These are phyloP conservation scores for Oryza rufipogon DNA, from an alignment of 176 grass and related monocot genomes.

Conservation along the genomic window DNA sequence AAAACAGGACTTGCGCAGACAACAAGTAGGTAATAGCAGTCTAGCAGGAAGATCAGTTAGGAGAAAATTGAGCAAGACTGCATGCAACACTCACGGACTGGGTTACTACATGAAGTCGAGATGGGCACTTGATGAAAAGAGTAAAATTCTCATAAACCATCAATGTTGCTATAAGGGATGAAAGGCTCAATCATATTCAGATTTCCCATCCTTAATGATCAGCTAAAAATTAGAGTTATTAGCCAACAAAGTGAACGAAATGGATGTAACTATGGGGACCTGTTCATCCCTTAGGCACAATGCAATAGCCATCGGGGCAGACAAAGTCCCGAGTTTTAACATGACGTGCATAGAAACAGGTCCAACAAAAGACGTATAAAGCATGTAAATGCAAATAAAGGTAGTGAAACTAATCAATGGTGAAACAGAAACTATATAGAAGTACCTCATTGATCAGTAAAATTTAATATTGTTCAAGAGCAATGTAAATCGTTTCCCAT, in stretches of 20 bases:
- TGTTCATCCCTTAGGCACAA: slow-evolving; percentile 41
- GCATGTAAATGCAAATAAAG: not conserved
- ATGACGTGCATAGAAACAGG: not conserved
- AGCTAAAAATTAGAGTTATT: slow-evolving; percentile 29
- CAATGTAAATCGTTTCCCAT: not conserved
- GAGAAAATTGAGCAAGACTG: not conserved
- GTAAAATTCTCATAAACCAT: not conserved
- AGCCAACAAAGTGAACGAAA: slow-evolving; percentile 61
- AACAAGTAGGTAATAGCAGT: not conserved
- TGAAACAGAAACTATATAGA: not conserved
- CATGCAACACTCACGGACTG: no score
- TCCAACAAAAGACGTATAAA: not conserved
- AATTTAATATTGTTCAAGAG: not conserved
- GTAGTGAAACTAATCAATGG: not conserved
- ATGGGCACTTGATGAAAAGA: not conserved
- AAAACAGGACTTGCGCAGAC: not conserved
- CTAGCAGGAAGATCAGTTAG: not conserved
- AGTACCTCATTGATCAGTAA: not conserved
- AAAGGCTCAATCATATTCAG: not conserved
- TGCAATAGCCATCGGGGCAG: slow-evolving; percentile 42
- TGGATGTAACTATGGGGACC: slow-evolving; percentile 37
- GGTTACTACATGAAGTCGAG: no score
- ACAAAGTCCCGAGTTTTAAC: slow-evolving; percentile 21
- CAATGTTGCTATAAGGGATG: not conserved
- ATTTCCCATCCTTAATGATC: slow-evolving; percentile 61